These are phyloP conservation scores for Lentinula aciculospora DNA, from an alignment of 768 basidiomycete genomes.

Conservation along the genomic window DNA sequence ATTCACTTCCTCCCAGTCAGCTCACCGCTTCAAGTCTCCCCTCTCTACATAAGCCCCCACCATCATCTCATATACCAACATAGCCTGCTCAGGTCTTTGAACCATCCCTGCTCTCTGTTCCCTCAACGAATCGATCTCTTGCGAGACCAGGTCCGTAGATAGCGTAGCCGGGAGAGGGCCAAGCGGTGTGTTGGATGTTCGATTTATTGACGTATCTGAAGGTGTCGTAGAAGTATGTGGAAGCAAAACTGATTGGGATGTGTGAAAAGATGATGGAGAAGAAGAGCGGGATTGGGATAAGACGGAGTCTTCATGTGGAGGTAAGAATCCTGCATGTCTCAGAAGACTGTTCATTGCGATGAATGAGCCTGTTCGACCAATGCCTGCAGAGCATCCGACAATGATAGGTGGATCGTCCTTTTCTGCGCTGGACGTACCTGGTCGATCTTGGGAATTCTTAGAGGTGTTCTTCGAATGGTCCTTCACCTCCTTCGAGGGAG, in stretches of 20 bases:
- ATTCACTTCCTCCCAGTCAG: not conserved
- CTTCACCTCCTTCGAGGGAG: not conserved
- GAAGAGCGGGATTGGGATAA: not conserved
- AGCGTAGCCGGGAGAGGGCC: slow-evolving; percentile 48
- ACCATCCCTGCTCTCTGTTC: slow-evolving; percentile 86
- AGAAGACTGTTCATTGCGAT: slow-evolving; percentile 76
- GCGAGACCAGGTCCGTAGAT: slow-evolving; percentile 51
- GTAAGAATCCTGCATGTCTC: slow-evolving; percentile 49
- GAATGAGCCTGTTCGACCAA: slow-evolving; percentile 85
- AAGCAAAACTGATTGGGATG: not conserved
- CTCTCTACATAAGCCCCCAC: not conserved
- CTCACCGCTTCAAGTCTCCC: not conserved
- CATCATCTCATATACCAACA: slow-evolving; percentile 61
- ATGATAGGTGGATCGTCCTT: slow-evolving; percentile 64
- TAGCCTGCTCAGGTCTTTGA: slow-evolving; percentile 59
- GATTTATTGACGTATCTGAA: slow-evolving; percentile 19
- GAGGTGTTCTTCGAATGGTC: not conserved
- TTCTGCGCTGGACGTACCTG: slow-evolving; percentile 6
- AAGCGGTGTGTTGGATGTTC: slow-evolving; percentile 32
- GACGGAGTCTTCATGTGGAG: slow-evolving; percentile 18
- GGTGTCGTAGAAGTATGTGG: not conserved
- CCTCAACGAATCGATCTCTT: slow-evolving; percentile 72
- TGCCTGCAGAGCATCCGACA: slow-evolving; percentile 81
- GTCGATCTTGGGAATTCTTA: not conserved
- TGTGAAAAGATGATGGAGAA: not conserved